Evolutionary conservation across 106 monocot genomes (phyloP).

Genomic region (Allium sativum): DNA sequence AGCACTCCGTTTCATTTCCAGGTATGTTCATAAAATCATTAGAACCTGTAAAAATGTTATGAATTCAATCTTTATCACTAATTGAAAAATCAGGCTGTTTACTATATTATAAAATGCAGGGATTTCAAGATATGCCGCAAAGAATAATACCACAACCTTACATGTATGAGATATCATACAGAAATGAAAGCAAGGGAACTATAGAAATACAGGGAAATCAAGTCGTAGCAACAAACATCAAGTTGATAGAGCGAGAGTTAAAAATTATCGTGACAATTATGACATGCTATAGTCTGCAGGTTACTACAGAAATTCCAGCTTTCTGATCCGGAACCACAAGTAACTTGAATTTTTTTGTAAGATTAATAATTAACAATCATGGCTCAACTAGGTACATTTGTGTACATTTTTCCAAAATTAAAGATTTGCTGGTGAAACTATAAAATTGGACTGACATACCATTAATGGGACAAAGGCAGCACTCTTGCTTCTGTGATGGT

Average conservation of each 20-base stretch:
- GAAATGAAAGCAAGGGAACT: conserved; percentile 43
- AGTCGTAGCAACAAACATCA: not conserved
- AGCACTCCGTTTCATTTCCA: conserved; percentile 17
- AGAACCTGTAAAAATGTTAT: not conserved
- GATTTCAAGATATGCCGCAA: not conserved
- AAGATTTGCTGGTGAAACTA: no score
- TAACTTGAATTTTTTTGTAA: no score
- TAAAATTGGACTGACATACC: no score
- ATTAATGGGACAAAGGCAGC: no score
- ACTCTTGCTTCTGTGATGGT: no score
- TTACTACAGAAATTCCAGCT: not conserved
- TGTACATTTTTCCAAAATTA: no score
- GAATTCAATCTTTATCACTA: not conserved
- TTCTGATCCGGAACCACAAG: not conserved
- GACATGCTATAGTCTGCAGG: not conserved
- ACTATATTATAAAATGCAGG: not conserved
- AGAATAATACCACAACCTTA: conserved; percentile 3
- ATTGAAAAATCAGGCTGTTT: not conserved
- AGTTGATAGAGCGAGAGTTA: not conserved
- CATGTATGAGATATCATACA: conserved; percentile 5
- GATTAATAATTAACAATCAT: no score
- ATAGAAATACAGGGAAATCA: conserved; percentile 16
- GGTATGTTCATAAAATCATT: no score
- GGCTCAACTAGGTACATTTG: no score
- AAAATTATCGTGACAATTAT: not conserved